Percentiles rank a stretch among this genome's conserved stretches.
These are phyloP conservation scores for Acacia melanoxylon DNA, from an alignment of 306 rosid species.

Conservation along the genomic window DNA sequence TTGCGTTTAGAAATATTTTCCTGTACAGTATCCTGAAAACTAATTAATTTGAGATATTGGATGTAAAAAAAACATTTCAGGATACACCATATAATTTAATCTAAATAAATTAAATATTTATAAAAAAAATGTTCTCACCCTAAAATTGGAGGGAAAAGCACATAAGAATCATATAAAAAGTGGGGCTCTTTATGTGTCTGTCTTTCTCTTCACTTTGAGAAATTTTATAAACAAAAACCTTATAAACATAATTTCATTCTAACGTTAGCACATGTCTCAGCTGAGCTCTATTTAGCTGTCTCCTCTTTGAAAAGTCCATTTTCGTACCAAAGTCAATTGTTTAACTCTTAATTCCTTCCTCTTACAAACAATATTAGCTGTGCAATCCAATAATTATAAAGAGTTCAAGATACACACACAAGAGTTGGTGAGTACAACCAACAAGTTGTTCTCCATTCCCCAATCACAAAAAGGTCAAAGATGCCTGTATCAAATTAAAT, in stretches of 20 bases:
- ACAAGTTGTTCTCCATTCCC: constrained; percentile 7
- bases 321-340: constrained; percentile 6
- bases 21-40: too few relatives aligned
- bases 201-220: background rate
- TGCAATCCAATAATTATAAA: constrained; percentile 11
- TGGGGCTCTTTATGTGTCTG: background rate
- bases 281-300: background rate
- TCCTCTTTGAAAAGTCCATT: background rate
- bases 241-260: background rate
- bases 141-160: too few relatives aligned
- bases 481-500: constrained; percentile 5
- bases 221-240: too few relatives aligned
- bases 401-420: background rate
- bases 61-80: too few relatives aligned
- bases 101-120: too few relatives aligned
- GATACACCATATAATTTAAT: too few relatives aligned
- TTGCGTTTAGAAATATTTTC: too few relatives aligned
- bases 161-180: background rate
- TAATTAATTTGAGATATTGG: too few relatives aligned
- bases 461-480: constrained; percentile 11
- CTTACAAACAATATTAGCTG: background rate
- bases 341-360: background rate
- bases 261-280: background rate
- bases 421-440: background rate
- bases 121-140: too few relatives aligned